Conservation (phyloP, 768 basidiomycete genomes). For the Lanmaoa pseudosensibilis region DNA sequence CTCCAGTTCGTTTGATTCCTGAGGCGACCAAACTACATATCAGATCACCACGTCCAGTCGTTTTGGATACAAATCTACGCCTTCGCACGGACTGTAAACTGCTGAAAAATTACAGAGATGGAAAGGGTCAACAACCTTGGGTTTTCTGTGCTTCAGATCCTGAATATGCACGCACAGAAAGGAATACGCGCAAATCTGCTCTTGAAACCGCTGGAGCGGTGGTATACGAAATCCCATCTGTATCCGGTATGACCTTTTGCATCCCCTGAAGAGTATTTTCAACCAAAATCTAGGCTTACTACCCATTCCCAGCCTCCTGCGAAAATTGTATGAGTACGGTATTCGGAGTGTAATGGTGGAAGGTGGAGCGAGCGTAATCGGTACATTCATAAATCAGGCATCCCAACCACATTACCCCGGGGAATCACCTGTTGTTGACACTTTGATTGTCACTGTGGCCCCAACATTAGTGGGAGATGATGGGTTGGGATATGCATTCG, state of each 20-base stretch:
- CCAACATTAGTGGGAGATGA: conserved; percentile 76
- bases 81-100: conserved; percentile 69
- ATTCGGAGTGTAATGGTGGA: conserved; percentile 90
- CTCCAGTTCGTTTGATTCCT: conserved; percentile 58
- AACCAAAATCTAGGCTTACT: conserved; percentile 34
- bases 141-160: conserved; percentile 49
- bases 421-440: conserved; percentile 52
- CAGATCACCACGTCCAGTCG: conserved; percentile 73
- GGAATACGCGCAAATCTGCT: conserved; percentile 36
- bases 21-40: conserved; percentile 32
- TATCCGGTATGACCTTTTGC: conserved; percentile 34
- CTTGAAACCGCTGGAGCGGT: conserved; percentile 68
- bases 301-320: conserved; percentile 50
- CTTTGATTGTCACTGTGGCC: conserved; percentile 81
- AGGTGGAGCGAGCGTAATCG: conserved; percentile 84
- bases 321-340: conserved; percentile 50
- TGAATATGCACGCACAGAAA: conserved; percentile 12
- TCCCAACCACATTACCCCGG: conserved; percentile 5
- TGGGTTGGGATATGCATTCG: conserved; percentile 58
- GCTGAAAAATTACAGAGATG: conserved; percentile 58
- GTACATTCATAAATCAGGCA: conserved; percentile 38
- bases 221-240: conserved; percentile 51
- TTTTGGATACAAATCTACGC: conserved; percentile 77
- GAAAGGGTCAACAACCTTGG: conserved; percentile 70
- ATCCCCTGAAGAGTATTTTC: background rate